These are phyloP conservation scores for Termitomyces sp. DNA, from an alignment of 768 basidiomycete species.

Conservation along the genomic window DNA sequence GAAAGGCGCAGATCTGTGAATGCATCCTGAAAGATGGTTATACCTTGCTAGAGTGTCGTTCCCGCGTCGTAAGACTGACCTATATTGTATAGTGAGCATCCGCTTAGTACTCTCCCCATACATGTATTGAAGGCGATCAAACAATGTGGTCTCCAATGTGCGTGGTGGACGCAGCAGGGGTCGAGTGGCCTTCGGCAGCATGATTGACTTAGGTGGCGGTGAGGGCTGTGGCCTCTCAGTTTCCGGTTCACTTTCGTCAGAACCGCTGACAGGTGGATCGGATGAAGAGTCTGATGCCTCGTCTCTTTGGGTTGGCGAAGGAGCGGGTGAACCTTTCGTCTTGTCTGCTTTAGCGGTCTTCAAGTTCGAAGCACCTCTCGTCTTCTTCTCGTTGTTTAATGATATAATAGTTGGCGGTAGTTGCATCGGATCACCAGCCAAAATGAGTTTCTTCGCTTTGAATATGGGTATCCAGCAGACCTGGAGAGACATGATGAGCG, in stretches of 20 bases:
- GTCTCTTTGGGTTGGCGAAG: neutral
- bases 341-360: neutral
- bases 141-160: constrained; percentile 84
- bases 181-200: constrained; percentile 10
- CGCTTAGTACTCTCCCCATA: constrained; percentile 80
- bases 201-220: neutral
- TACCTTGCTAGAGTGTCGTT: neutral
- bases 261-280: neutral
- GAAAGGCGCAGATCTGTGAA: constrained; percentile 76
- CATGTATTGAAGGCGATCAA: constrained; percentile 87
- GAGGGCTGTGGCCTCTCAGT: neutral
- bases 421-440: constrained; percentile 96
- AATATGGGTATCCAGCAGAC: constrained; percentile 96
- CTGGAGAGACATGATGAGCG: constrained; percentile 26
- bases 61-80: constrained; percentile 33
- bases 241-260: neutral
- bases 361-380: neutral
- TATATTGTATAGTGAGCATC: constrained; percentile 88
- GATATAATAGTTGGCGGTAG: constrained; percentile 91
- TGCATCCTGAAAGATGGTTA: constrained; percentile 63
- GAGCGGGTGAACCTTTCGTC: neutral
- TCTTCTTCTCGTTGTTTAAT: constrained; percentile 32
- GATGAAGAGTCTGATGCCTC: neutral
- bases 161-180: constrained; percentile 49
- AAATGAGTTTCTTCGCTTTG: constrained; percentile 82